Base-by-base conservation (phyloP, 768 basidiomycete genomes). In the Leccinum uliginosum region DNA sequence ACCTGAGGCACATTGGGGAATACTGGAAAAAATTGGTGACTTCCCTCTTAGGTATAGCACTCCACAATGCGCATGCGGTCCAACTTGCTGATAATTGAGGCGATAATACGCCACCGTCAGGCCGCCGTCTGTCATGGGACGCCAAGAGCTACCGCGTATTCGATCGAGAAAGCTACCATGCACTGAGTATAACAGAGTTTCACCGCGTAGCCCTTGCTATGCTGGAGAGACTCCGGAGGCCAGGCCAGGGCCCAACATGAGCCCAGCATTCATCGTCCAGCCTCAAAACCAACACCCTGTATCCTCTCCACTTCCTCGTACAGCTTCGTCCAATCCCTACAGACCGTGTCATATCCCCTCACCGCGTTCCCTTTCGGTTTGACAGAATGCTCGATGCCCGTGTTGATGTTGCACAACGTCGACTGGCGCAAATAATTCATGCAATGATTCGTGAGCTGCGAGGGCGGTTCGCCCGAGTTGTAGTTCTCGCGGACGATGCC, bases 281-380 rank as follows among this genome's bases (percentile, higher is more conserved):
- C 27, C 5, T 21, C 50, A 24, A 47, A 15, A 4, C 14, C 43
- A 8, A 24, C n/a, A 10, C 9, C 43, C 12, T 61, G 59, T 12
- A 59, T 57, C 34, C 51, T 53, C 51, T 61, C 60, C 8, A 53
- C 59, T 27, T 61, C 47, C 17, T 52, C 50, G 35, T 57, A 62
- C 54, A 59, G 2, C 47, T 58, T 59, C 11, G 54, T 61, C 50
- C 60, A 61, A 29, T 62, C 59, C 21, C 46, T 60, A 50, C 60
- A 62, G 6, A 57, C 51, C 15, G 43, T 17, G 14, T 61, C 60
- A 4, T 57, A 62, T 35, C 55, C 60, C 23, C 59, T 62, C 27
- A 50, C 54, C 3, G 50, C 46, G 4, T 53, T 53, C 23, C 55
- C 60, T 44, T 32, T 50, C 6, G 60, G 56, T 38, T 38, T 52